These are phyloP conservation scores for Pichia terricola DNA, from an alignment of 1,139 yeast genomes.

Conservation along the genomic window DNA sequence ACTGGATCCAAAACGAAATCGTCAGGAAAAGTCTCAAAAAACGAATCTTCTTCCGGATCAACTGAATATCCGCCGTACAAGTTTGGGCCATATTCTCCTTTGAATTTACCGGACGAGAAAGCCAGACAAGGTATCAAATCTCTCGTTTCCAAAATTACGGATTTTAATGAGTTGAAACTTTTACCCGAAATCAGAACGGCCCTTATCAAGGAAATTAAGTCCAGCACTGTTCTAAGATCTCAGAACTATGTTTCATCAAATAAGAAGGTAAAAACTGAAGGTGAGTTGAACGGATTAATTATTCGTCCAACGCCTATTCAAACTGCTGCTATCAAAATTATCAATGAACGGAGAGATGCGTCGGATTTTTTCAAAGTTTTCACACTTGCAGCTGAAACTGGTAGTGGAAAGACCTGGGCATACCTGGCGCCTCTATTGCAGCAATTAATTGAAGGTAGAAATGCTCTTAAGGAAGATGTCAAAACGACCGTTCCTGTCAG, in stretches of 20 bases:
- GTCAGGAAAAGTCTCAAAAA: neutral
- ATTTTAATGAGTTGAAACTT: slow-evolving; percentile 57
- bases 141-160: slow-evolving; percentile 40
- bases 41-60: slow-evolving; percentile 1
- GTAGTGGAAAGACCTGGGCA: slow-evolving; percentile 93
- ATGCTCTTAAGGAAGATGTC: neutral
- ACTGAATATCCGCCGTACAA: slow-evolving; percentile 21
- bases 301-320: slow-evolving; percentile 58
- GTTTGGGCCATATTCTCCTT: slow-evolving; percentile 25
- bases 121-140: slow-evolving; percentile 21
- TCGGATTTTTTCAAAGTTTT: slow-evolving; percentile 45
- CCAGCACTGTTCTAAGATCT: slow-evolving; percentile 33
- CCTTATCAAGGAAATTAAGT: slow-evolving; percentile 47
- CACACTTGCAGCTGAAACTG: slow-evolving; percentile 92
- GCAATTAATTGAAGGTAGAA: slow-evolving; percentile 35
- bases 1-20: neutral
- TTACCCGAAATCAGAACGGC: slow-evolving; percentile 60
- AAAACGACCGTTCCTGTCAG: slow-evolving; percentile 12
- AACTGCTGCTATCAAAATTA: slow-evolving; percentile 43
- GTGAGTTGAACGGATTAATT: slow-evolving; percentile 25
- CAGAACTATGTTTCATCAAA: slow-evolving; percentile 32
- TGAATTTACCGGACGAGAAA: slow-evolving; percentile 23
- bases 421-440: slow-evolving; percentile 71
- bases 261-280: slow-evolving; percentile 31
- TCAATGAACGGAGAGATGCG: slow-evolving; percentile 28